phyloP scores from a whole-genome alignment of 306 rosid species.

The Rosa persica region DNA sequence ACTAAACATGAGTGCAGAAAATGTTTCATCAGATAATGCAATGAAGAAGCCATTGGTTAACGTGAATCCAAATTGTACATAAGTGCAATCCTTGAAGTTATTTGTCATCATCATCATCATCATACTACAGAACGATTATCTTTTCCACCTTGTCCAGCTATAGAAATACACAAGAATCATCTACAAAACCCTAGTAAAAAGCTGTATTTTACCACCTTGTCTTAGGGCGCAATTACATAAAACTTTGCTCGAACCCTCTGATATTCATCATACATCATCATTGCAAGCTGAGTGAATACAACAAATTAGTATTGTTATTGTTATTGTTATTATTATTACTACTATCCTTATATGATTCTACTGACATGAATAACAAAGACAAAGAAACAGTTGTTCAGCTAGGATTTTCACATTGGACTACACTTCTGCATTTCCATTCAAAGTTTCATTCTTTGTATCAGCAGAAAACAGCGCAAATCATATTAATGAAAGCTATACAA shows the following conservation, averaged over 20 bases:
- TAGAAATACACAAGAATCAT: constrained; percentile 25
- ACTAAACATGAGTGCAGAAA: not conserved
- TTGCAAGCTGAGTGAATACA: constrained; percentile 89
- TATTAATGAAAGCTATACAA: not conserved
- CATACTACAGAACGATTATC: constrained; percentile 5
- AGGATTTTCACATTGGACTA: constrained; percentile 5
- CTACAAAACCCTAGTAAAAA: constrained; percentile 31
- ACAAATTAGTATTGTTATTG: constrained; percentile 58
- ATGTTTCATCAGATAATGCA: constrained; percentile 2
- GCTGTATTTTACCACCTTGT: constrained; percentile 59
- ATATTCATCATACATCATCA: constrained; percentile 96
- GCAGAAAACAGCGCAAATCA: not conserved
- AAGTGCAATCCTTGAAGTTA: constrained; percentile 5
- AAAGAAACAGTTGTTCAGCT: constrained; percentile 15
- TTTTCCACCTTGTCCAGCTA: constrained; percentile 25
- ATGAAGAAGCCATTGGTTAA: constrained; percentile 19
- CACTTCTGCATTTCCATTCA: constrained; percentile 12
- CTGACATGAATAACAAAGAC: constrained; percentile 31
- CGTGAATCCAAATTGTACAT: constrained; percentile 18
- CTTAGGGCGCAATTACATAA: constrained; percentile 58
- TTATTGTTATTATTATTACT: not conserved
- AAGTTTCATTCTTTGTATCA: not conserved
- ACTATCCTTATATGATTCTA: constrained; percentile 30
- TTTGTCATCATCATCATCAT: not conserved
- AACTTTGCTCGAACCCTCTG: constrained; percentile 67